Conservation (phyloP, 129 eudicot species). For the Flaveria sonorensis region DNA sequence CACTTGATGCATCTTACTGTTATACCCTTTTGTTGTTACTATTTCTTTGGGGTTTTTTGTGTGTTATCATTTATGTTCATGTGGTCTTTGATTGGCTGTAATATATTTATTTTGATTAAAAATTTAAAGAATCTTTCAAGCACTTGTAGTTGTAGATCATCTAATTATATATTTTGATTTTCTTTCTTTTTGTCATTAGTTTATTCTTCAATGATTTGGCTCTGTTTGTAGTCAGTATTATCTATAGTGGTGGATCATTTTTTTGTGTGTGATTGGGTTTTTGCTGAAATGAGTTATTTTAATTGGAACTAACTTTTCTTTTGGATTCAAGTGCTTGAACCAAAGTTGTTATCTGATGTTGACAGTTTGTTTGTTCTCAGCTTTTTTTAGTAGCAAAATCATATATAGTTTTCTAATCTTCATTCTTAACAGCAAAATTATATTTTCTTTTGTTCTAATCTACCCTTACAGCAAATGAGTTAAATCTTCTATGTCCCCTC, state of each 20-base stretch:
- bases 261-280: background rate
- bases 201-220: conserved; percentile 9
- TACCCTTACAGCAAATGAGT: background rate
- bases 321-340: background rate
- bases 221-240: background rate
- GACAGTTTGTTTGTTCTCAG: background rate
- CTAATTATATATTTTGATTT: background rate
- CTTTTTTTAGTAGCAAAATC: too few species aligned
- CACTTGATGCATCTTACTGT: background rate
- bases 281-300: background rate
- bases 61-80: background rate
- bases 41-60: background rate
- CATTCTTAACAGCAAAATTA: background rate
- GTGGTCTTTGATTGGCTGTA: too few species aligned
- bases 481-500: background rate
- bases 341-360: background rate
- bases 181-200: background rate
- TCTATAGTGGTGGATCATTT: background rate
- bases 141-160: background rate
- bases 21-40: background rate
- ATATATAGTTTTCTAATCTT: too few species aligned
- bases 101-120: too few species aligned
- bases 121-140: conserved; percentile 12
- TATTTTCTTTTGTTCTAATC: background rate
- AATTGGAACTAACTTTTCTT: background rate